A percentile compares a stretch with the other conserved stretches of the same genome.
phyloP scores from a whole-genome alignment of 768 basidiomycete genomes.

The Pulveroboletus sp. region DNA sequence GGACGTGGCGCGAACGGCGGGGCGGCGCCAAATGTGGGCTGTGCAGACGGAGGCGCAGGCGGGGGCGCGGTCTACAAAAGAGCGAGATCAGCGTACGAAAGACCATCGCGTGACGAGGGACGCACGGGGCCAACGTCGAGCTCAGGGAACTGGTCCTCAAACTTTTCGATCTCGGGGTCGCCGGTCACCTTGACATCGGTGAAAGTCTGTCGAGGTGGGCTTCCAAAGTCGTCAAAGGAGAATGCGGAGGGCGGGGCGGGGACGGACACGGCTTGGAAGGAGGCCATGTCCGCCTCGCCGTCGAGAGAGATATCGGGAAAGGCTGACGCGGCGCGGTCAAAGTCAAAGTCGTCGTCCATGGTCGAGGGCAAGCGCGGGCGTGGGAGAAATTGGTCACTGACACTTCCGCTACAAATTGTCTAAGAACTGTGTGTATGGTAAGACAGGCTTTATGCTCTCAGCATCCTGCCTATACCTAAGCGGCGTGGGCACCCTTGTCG shows the following conservation, averaged over 20 bases:
- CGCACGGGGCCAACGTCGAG: conserved; percentile 51
- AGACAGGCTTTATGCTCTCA: too few relatives aligned
- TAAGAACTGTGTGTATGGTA: too few relatives aligned
- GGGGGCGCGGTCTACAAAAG: conserved; percentile 33
- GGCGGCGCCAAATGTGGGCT: conserved; percentile 44
- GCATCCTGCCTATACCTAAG: too few relatives aligned
- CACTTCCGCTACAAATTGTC: too few relatives aligned
- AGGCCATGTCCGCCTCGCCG: conserved; percentile 53
- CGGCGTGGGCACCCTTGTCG: too few relatives aligned
- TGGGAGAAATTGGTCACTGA: too few relatives aligned
- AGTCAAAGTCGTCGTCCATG: conserved; percentile 58
- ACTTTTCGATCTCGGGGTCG: conserved; percentile 80
- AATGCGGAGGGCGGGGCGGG: conserved; percentile 43
- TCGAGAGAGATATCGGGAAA: conserved; percentile 85
- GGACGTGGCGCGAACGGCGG: conserved; percentile 73
- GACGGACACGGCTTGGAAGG: conserved; percentile 32
- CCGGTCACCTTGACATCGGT: conserved; percentile 78
- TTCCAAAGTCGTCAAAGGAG: conserved; percentile 65
- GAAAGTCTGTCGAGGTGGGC: conserved; percentile 36
- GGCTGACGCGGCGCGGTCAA: conserved; percentile 74
- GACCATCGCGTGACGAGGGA: too few relatives aligned
- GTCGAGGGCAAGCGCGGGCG: conserved; percentile 1
- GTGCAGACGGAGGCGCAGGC: conserved; percentile 13
- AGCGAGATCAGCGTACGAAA: too few relatives aligned
- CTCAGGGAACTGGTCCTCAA: conserved; percentile 83